Conservation (phyloP, 2,329 filamentous ascomycete species). For the Colletotrichum navitas region DNA sequence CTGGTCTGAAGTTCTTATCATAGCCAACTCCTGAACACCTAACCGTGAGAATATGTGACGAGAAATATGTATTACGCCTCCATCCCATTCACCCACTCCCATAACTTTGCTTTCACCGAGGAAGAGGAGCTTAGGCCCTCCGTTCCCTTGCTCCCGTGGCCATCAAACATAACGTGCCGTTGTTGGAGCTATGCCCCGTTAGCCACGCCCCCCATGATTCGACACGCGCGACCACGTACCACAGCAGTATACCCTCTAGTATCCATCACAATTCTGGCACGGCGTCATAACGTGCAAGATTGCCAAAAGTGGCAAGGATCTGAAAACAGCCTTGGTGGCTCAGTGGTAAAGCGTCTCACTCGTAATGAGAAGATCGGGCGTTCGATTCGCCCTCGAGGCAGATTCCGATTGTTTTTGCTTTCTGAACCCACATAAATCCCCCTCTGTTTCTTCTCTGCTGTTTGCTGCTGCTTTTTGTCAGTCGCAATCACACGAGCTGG, state of each 20-base stretch:
- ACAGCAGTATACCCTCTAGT: not conserved
- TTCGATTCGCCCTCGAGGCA: conserved; percentile 43
- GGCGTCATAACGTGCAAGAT: fast-evolving
- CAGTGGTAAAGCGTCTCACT: conserved; percentile 43
- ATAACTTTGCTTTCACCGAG: not conserved
- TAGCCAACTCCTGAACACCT: not conserved
- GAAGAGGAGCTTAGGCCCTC: not conserved
- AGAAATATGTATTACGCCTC: too few species aligned
- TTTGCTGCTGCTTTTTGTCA: not conserved
- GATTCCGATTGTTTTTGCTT: not conserved
- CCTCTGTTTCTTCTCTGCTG: too few species aligned
- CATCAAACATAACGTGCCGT: not conserved
- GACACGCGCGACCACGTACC: not conserved
- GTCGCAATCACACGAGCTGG: not conserved
- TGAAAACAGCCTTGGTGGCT: conserved; percentile 36
- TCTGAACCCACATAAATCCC: fast-evolving
- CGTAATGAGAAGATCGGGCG: conserved; percentile 43
- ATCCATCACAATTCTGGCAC: fast-evolving
- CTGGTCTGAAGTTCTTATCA: not conserved
- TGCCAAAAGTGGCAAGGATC: not conserved
- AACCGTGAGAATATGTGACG: not conserved
- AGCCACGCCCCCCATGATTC: not conserved
- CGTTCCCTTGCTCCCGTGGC: not conserved
- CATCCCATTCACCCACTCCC: not conserved
- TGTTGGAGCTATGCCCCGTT: not conserved